Conservation (phyloP, 2,329 filamentous ascomycete species). For the Paradendryphiella salina region DNA sequence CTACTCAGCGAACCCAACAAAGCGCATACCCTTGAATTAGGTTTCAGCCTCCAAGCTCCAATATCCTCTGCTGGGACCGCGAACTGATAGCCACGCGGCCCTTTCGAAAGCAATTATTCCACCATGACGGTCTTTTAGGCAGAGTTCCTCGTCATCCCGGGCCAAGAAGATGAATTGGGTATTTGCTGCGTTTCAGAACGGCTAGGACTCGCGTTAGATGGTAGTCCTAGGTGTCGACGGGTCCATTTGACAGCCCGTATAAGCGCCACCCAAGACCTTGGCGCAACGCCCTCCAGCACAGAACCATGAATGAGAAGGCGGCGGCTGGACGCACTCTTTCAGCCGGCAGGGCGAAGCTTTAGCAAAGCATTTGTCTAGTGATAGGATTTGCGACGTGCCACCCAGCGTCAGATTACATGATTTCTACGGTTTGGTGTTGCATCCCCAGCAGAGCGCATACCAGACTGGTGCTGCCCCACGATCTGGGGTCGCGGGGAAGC, state of each 20-base stretch:
- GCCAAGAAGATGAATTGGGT: slow-evolving; percentile 40
- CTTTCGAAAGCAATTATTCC: slow-evolving; percentile 16
- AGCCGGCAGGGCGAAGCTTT: slow-evolving; percentile 34
- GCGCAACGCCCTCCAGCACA: slow-evolving; percentile 29
- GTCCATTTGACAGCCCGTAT: slow-evolving; percentile 30
- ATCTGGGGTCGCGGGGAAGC: slow-evolving; percentile 14
- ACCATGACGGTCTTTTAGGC: slow-evolving; percentile 19
- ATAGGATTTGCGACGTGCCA: neutral
- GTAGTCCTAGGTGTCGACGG: slow-evolving; percentile 29
- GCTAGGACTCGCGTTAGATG: slow-evolving; percentile 29
- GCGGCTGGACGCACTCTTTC: slow-evolving; percentile 20
- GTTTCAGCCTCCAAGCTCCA: slow-evolving; percentile 24
- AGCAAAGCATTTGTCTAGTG: slow-evolving; percentile 14
- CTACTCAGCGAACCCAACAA: slow-evolving; percentile 2
- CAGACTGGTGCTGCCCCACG: slow-evolving; percentile 2
- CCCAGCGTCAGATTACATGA: neutral
- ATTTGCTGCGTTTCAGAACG: slow-evolving; percentile 43
- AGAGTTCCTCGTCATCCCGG: slow-evolving; percentile 27
- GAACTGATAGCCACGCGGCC: slow-evolving; percentile 21
- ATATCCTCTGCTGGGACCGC: slow-evolving; percentile 1
- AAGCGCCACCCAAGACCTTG: slow-evolving; percentile 47
- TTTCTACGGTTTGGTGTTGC: neutral
- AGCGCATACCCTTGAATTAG: slow-evolving; percentile 7
- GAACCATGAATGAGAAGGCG: slow-evolving; percentile 28
- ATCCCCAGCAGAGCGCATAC: neutral